A percentile compares a stretch with the other conserved stretches of the same genome.
Evolutionary conservation across 305 asterid genomes (phyloP).

Genomic region (Fraxinus velutina): DNA sequence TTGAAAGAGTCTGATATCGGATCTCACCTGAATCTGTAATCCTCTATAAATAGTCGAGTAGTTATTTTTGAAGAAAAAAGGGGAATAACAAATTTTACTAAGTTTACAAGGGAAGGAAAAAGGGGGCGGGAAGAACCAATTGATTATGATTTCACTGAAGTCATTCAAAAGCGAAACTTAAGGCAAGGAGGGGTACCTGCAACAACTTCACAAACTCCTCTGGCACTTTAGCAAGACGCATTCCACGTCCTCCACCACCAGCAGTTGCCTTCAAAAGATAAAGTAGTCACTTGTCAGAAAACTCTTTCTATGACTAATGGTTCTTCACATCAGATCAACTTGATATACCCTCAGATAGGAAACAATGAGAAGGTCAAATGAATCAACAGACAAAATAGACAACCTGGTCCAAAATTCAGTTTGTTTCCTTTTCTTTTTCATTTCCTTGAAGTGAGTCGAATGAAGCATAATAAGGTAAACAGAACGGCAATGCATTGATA

Average conservation of each 20-base stretch:
- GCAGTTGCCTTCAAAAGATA: conserved; percentile 81
- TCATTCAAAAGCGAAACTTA: conserved; percentile 4
- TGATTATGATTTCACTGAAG: neutral
- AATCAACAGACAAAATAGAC: neutral
- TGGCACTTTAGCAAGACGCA: conserved; percentile 97
- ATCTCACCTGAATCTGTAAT: conserved; percentile 9
- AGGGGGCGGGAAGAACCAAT: neutral
- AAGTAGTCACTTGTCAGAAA: conserved; percentile 23
- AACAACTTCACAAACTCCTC: conserved; percentile 88
- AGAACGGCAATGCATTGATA: neutral
- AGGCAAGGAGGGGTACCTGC: conserved; percentile 56
- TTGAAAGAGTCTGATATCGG: conserved; percentile 11
- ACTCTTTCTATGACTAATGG: conserved; percentile 2
- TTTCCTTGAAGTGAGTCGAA: neutral
- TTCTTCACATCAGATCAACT: neutral
- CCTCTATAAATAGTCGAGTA: conserved; percentile 5
- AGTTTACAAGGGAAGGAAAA: neutral
- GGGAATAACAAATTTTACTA: neutral
- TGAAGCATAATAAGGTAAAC: neutral
- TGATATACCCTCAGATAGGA: neutral
- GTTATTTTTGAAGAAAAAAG: neutral
- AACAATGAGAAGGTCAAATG: neutral
- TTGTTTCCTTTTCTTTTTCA: neutral
- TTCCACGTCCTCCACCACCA: conserved; percentile 99
- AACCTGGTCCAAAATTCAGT: neutral